Conservation (phyloP, 768 basidiomycete species). For the Cystoderma amianthinum region DNA sequence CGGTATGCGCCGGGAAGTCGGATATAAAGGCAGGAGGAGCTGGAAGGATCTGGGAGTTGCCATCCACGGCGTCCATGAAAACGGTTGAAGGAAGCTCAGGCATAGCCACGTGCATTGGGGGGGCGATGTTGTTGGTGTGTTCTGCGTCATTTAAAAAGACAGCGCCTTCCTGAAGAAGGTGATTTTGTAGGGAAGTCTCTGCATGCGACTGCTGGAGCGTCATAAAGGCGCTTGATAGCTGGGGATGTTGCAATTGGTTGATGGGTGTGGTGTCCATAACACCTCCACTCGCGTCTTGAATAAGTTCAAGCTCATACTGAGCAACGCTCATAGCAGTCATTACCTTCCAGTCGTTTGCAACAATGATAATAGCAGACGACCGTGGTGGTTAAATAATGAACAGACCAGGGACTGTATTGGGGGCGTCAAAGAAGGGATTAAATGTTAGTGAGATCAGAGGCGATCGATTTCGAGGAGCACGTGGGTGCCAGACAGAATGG, state of each 20-base stretch:
- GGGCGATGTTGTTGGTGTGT: conserved; percentile 12
- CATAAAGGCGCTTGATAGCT: conserved; percentile 13
- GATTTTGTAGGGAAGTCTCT: conserved; percentile 13
- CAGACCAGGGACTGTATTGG: conserved; percentile 2
- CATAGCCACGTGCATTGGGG: conserved; percentile 31
- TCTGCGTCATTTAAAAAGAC: conserved; percentile 26
- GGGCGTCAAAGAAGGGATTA: conserved; percentile 4
- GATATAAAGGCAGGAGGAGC: conserved; percentile 31
- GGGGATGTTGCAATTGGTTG: conserved; percentile 15
- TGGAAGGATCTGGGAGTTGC: conserved; percentile 16
- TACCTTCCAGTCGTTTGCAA: conserved; percentile 4
- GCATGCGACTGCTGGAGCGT: conserved; percentile 11
- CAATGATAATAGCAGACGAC: not conserved
- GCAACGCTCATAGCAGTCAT: conserved; percentile 14
- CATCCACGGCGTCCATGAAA: conserved; percentile 26
- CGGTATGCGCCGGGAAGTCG: conserved; percentile 25
- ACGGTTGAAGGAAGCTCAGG: conserved; percentile 25
- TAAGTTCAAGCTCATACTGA: conserved; percentile 24
- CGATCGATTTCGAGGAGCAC: conserved; percentile 14
- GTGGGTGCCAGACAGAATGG: conserved; percentile 6
- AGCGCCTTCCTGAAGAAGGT: conserved; percentile 23
- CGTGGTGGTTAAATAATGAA: conserved; percentile 11
- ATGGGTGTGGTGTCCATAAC: conserved; percentile 30
- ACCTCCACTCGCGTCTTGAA: conserved; percentile 14
- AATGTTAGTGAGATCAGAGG: conserved; percentile 4